These are phyloP conservation scores for Paramecium pentaurelia DNA, from an alignment of 73 alveolate species.

Conservation along the genomic window DNA sequence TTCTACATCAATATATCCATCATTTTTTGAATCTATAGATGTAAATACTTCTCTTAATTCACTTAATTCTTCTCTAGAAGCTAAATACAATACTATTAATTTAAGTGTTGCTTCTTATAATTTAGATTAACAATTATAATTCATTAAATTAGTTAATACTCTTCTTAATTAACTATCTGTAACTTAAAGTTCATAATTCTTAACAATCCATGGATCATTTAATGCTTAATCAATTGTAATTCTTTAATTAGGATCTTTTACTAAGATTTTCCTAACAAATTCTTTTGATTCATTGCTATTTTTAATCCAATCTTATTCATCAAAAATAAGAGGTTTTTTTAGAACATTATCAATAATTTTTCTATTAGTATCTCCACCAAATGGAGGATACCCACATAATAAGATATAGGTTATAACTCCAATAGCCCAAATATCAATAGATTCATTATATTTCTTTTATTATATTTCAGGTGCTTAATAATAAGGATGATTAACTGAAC, in stretches of 20 bases:
- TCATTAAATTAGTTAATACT: not conserved
- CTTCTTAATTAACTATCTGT: not conserved
- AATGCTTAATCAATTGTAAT: slow-evolving; percentile 76
- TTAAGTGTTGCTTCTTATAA: not conserved
- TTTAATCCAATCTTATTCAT: slow-evolving; percentile 61
- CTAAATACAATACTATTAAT: not conserved
- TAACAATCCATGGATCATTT: slow-evolving; percentile 75
- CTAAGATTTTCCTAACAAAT: slow-evolving; percentile 53
- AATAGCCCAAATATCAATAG: slow-evolving; percentile 75
- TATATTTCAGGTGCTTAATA: slow-evolving; percentile 68
- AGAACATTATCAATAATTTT: slow-evolving; percentile 40
- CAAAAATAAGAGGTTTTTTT: slow-evolving; percentile 33
- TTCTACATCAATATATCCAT: slow-evolving; percentile 29
- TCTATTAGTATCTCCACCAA: slow-evolving; percentile 58
- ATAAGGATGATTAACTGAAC: slow-evolving; percentile 7
- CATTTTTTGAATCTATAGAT: not conserved
- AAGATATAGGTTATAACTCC: slow-evolving; percentile 66
- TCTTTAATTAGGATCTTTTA: slow-evolving; percentile 73
- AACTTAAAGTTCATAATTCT: not conserved
- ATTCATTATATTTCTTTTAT: slow-evolving; percentile 58
- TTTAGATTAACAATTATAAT: not conserved
- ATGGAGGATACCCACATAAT: slow-evolving; percentile 72
- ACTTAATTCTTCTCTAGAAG: slow-evolving; percentile 46
- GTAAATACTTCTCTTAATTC: slow-evolving; percentile 25
- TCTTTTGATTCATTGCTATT: slow-evolving; percentile 65